Conservation (phyloP, 2,329 filamentous ascomycete species). For the Pseudocercospora macadamiae region DNA sequence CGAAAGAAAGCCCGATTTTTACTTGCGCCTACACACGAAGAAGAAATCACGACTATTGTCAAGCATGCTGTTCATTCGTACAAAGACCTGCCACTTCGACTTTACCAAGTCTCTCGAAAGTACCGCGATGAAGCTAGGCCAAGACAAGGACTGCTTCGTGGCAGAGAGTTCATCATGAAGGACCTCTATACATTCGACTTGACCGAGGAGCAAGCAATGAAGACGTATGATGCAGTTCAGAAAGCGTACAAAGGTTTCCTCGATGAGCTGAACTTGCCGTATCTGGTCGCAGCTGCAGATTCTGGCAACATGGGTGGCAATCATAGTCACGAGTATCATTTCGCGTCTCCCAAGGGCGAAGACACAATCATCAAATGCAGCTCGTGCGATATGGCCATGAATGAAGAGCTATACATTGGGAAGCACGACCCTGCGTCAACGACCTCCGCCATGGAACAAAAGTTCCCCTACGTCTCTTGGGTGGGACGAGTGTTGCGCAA, state of each 20-base stretch:
- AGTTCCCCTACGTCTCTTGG: slow-evolving; percentile 20
- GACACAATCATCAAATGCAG: slow-evolving; percentile 79
- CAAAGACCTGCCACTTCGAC: slow-evolving; percentile 78
- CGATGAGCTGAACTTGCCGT: slow-evolving; percentile 78
- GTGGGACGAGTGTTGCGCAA: slow-evolving; percentile 11
- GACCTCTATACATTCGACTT: slow-evolving; percentile 95
- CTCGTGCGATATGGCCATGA: slow-evolving; percentile 75
- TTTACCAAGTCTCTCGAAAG: slow-evolving; percentile 93
- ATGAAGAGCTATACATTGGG: slow-evolving; percentile 71
- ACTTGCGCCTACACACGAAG: slow-evolving; percentile 91
- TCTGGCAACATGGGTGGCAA: slow-evolving; percentile 96
- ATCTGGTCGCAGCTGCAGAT: slow-evolving; percentile 83
- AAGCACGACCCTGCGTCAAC: slow-evolving; percentile 3
- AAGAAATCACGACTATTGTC: slow-evolving; percentile 88
- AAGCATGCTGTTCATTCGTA: slow-evolving; percentile 75
- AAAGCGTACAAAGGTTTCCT: slow-evolving; percentile 77
- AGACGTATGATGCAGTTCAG: slow-evolving; percentile 77
- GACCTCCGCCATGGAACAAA: not conserved
- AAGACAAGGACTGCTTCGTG: slow-evolving; percentile 81
- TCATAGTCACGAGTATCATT: slow-evolving; percentile 93
- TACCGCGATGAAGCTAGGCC: slow-evolving; percentile 92
- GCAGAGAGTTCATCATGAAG: slow-evolving; percentile 96
- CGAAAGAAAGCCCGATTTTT: slow-evolving; percentile 75
- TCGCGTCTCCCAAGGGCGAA: slow-evolving; percentile 77
- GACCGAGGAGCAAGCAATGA: slow-evolving; percentile 67